These are phyloP conservation scores for Eremothecium cymbalariae DNA, from an alignment of 1,139 yeast species.

Conservation along the genomic window DNA sequence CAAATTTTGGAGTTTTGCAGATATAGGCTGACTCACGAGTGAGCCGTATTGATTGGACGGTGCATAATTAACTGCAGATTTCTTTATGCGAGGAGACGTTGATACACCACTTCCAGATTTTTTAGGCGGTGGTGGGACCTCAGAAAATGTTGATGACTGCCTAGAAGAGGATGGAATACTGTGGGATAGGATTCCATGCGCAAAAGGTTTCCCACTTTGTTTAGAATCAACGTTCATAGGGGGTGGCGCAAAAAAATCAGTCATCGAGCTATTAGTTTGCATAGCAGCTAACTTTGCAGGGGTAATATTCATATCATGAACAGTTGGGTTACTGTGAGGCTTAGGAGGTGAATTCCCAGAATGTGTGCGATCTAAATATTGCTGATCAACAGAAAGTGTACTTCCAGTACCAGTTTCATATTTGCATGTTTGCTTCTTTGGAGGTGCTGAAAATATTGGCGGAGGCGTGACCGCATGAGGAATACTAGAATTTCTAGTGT, in stretches of 20 bases:
- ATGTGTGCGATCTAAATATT: neutral
- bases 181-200: constrained; percentile 5
- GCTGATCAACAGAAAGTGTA: constrained; percentile 1
- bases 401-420: constrained; percentile 1
- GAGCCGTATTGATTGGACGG: too few relatives aligned
- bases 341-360: neutral
- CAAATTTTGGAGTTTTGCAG: too few relatives aligned
- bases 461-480: constrained; percentile 8
- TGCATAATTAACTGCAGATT: constrained; percentile 1
- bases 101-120: constrained; percentile 3
- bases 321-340: neutral
- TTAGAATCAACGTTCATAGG: neutral
- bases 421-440: neutral
- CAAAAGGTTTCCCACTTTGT: constrained; percentile 5
- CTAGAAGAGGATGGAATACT: constrained; percentile 1
- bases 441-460: constrained; percentile 6
- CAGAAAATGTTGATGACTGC: neutral
- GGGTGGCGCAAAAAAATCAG: neutral
- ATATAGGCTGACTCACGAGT: too few relatives aligned
- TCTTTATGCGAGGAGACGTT: neutral
- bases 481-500: constrained; percentile 3
- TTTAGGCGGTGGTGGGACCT: constrained; percentile 4
- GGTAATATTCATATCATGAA: neutral
- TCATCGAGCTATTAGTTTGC: constrained; percentile 1
- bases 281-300: neutral